phyloP scores from a whole-genome alignment of 2,329 filamentous ascomycete genomes.

The Trichoderma brevicompactum region DNA sequence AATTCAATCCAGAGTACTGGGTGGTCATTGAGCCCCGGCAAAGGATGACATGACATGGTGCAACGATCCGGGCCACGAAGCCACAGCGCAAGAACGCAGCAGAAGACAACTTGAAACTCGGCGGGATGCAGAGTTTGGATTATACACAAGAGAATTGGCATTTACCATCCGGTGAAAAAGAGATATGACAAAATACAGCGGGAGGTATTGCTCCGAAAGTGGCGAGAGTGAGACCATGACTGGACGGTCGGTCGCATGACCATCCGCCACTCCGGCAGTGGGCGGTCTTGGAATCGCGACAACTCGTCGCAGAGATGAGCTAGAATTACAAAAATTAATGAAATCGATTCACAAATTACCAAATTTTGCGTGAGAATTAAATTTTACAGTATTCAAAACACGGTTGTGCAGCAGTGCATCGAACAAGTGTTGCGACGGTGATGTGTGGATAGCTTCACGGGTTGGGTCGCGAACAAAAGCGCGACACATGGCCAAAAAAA shows the following conservation, averaged over 20 bases:
- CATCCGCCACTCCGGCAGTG: constrained; percentile 24
- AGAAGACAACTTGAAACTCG: not conserved
- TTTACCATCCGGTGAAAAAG: not conserved
- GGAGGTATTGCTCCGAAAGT: not conserved
- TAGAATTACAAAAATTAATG: not conserved
- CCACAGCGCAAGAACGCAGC: not conserved
- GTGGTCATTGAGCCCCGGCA: constrained; percentile 16
- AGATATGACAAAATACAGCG: not conserved
- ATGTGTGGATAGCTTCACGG: constrained; percentile 44
- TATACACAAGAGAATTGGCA: not conserved
- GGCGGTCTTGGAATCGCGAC: constrained; percentile 22
- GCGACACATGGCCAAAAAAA: constrained; percentile 18
- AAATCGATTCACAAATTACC: constrained; percentile 4
- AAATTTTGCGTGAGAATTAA: not conserved
- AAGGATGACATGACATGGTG: constrained; percentile 22
- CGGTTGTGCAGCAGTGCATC: constrained; percentile 31
- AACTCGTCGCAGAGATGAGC: not conserved
- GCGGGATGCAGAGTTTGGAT: not conserved
- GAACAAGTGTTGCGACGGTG: constrained; percentile 32
- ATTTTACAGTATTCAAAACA: not conserved
- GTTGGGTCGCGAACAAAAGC: constrained; percentile 11
- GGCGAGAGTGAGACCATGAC: constrained; percentile 22
- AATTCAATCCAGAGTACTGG: not conserved
- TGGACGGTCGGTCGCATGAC: constrained; percentile 25
- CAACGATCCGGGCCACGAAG: constrained; percentile 17